Conservation (phyloP, 257 asterid species). For the Salvia hispanica region DNA sequence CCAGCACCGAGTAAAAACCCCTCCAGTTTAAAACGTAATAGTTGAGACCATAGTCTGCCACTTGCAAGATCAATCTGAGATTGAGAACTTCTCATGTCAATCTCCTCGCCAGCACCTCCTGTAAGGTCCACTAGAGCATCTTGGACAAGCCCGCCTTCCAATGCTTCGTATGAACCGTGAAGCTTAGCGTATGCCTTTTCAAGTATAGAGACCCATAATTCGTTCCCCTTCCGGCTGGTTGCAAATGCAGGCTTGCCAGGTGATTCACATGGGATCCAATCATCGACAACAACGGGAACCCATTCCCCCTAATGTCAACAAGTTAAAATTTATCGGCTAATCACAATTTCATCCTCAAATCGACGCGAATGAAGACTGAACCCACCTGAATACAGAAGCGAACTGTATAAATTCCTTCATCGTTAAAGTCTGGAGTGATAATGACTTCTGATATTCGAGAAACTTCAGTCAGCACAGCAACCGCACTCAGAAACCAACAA, state of each 20-base stretch:
- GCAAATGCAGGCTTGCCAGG: conserved; percentile 99
- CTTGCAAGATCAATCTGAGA: conserved; percentile 98
- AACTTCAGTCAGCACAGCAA: conserved; percentile 96
- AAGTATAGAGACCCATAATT: conserved; percentile 86
- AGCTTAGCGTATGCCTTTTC: conserved; percentile 99
- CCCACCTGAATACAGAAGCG: conserved; percentile 97
- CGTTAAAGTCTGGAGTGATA: conserved; percentile 88
- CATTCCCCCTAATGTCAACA: conserved; percentile 79
- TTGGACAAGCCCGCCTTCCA: conserved; percentile 99
- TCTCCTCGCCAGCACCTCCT: conserved; percentile 99
- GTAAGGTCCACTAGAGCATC: conserved; percentile 99
- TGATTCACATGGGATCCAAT: conserved; percentile 99
- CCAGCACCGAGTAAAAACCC: conserved; percentile 99
- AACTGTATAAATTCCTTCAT: conserved; percentile 93
- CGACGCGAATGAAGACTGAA: neutral
- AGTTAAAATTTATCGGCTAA: neutral
- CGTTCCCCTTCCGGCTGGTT: conserved; percentile 89
- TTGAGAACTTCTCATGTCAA: conserved; percentile 97
- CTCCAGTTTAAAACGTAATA: conserved; percentile 87
- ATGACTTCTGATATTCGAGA: conserved; percentile 92
- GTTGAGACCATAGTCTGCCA: conserved; percentile 96
- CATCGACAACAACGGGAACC: conserved; percentile 99
- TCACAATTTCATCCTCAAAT: conserved; percentile 1
- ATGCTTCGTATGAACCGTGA: conserved; percentile 97
- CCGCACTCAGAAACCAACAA: conserved; percentile 99